A percentile compares a stretch with the other conserved stretches of the same genome.
phyloP scores from a whole-genome alignment of 805 yeast genomes.

The Lipomyces oligophaga region DNA sequence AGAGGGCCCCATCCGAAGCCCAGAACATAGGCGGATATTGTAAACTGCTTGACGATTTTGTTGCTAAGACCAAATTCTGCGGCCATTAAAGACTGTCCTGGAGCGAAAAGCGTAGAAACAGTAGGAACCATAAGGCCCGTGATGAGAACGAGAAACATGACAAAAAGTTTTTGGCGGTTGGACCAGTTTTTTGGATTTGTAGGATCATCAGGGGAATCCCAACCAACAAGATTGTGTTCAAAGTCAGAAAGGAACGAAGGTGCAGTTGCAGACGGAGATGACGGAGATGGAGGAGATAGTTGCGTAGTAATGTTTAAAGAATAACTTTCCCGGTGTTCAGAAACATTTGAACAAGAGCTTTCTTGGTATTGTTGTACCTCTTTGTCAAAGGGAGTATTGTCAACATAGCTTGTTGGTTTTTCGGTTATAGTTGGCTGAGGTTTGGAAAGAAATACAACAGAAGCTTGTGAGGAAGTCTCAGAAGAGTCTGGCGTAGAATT shows the following conservation, averaged over 20 bases:
- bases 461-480: too few relatives aligned
- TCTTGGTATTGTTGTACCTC: too few relatives aligned
- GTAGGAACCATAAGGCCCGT: constrained; percentile 24
- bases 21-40: constrained; percentile 22
- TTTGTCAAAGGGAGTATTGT: too few relatives aligned
- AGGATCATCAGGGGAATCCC: constrained; percentile 37
- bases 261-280: not conserved
- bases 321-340: too few relatives aligned
- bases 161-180: constrained; percentile 39
- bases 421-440: too few relatives aligned
- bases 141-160: constrained; percentile 33
- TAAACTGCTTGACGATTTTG: constrained; percentile 16
- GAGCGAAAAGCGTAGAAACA: constrained; percentile 25
- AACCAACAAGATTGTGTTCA: constrained; percentile 25
- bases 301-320: too few relatives aligned
- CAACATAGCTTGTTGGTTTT: too few relatives aligned
- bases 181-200: constrained; percentile 42
- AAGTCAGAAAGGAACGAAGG: constrained; percentile 11
- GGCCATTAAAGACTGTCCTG: constrained; percentile 36
- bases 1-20: constrained; percentile 30
- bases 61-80: constrained; percentile 31
- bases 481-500: too few relatives aligned
- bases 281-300: not conserved
- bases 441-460: too few relatives aligned
- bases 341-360: too few relatives aligned